Percentiles rank a stretch among this genome's conserved stretches.
phyloP scores from a whole-genome alignment of 805 yeast genomes.

The Myxozyma kluyveri region DNA sequence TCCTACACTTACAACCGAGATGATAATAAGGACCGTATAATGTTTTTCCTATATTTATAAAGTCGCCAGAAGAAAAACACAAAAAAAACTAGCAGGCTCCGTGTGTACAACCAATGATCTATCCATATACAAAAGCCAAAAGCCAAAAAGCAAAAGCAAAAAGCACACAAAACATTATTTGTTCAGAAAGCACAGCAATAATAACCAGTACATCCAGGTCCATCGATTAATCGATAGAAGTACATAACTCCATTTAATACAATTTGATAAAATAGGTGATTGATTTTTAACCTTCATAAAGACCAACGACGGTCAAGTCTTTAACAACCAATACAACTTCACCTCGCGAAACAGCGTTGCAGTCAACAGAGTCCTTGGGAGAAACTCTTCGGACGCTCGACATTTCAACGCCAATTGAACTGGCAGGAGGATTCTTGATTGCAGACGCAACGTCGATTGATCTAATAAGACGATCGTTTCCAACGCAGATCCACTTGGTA shows the following conservation, averaged over 20 bases:
- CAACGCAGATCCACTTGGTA: slow-evolving; percentile 27
- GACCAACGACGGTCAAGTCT: slow-evolving; percentile 19
- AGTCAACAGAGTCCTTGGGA: slow-evolving; percentile 6
- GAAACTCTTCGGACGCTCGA: slow-evolving; percentile 13
- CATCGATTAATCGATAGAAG: too few relatives aligned
- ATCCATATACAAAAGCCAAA: background rate
- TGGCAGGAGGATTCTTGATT: slow-evolving; percentile 1
- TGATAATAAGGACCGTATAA: background rate
- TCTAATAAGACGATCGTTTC: slow-evolving; percentile 10
- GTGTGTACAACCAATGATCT: background rate
- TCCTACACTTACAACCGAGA: background rate
- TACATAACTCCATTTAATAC: background rate
- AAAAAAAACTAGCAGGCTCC: too few relatives aligned
- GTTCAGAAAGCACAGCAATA: too few relatives aligned
- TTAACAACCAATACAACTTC: slow-evolving; percentile 21
- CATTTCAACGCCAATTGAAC: slow-evolving; percentile 7
- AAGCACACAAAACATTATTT: background rate
- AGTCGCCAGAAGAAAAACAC: too few relatives aligned
- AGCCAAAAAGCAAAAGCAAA: background rate
- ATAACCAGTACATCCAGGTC: too few relatives aligned
- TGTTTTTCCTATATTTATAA: too few relatives aligned
- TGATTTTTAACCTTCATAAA: slow-evolving; percentile 10
- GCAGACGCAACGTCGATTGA: slow-evolving; percentile 11
- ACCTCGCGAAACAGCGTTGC: background rate
- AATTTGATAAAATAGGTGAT: background rate